Base-by-base conservation (phyloP, 805 yeast species). In the Priceomyces castillae region DNA sequence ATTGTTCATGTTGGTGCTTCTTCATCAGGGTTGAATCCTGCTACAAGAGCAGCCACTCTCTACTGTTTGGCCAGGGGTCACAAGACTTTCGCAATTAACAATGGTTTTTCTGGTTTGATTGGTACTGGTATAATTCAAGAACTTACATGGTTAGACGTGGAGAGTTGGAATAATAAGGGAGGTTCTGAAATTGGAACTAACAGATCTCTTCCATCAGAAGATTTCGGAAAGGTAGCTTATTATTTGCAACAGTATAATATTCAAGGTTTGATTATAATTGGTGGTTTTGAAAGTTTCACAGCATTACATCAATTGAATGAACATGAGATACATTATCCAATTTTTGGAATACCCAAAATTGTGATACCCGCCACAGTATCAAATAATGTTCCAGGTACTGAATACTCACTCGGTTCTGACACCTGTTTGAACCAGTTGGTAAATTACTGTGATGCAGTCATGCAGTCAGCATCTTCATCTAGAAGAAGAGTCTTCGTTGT, bases 151-250 rank as follows among this genome's bases (percentile, higher is more conserved):
- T 57, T 82, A 39, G 83, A 81, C 36, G 79, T 86, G 53, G 82
- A 81, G 51, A 82, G 81, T 23, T 86, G 92, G 90, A 79, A 80
- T 52, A 74, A 78, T 36, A 62, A 71, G 41, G 95, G 95, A 61
- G 95, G 95, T 43, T 82, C 88, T 7, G 92, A 84, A 64, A 73
- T 86, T 39, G 95, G 95, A 56, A 86, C 95, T 34, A 86, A 86
- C 67, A 73, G 94, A 62, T 64, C 77, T 19, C 75, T 84, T 10
- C 90, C 92, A 7, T 68, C 72, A 46, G 84, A 80, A 41, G 84
- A 85, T 64, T 69, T 79, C 44, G 94, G 92, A 36, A 68, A 77
- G 61, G 76, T 86, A 43, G 90, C 92, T 1, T 85, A 77, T 62
- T 77, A 83, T 54, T 79, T 86, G 54, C 84, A 82, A 59, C 81